These are phyloP conservation scores for Colletotrichum cordylinicola DNA, from an alignment of 2,329 filamentous ascomycete genomes.

Conservation along the genomic window DNA sequence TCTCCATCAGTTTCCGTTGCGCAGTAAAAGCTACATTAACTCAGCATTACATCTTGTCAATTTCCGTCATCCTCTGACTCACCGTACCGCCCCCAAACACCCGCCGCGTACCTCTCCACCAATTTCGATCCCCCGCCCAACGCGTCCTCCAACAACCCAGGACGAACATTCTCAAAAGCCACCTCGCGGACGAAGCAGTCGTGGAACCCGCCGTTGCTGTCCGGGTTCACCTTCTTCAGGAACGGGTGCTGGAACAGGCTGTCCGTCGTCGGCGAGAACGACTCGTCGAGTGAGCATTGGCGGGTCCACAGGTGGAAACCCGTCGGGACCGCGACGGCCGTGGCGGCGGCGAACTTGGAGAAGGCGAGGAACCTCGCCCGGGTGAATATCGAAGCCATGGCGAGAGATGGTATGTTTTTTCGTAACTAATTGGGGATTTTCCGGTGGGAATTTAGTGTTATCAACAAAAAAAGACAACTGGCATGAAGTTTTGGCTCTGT, in stretches of 20 bases:
- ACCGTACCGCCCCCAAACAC: slow-evolving; percentile 22
- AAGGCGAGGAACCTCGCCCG: background rate
- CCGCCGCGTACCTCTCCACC: slow-evolving; percentile 11
- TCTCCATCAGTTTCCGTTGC: slow-evolving; percentile 7
- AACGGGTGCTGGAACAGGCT: slow-evolving; percentile 3
- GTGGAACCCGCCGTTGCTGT: background rate
- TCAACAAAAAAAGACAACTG: background rate
- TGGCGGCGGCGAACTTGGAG: background rate
- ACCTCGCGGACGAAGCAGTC: slow-evolving; percentile 9
- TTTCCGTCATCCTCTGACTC: background rate
- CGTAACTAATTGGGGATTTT: too few species aligned
- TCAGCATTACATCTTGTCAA: background rate
- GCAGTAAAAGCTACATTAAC: background rate
- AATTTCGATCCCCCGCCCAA: slow-evolving; percentile 3
- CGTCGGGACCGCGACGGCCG: background rate
- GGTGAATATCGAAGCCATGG: background rate
- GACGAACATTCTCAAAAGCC: background rate
- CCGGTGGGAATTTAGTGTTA: background rate
- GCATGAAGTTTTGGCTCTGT: background rate
- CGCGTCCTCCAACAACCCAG: slow-evolving; percentile 16
- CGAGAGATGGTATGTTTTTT: background rate
- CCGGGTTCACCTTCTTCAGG: background rate
- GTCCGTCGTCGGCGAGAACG: background rate
- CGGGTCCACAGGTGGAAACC: slow-evolving; percentile 22
- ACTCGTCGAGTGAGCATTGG: slow-evolving; percentile 6